Percentiles rank a stretch among this genome's conserved stretches.
Conservation (phyloP, 352 stramenopile genomes). For the Pythium sukuiense region DNA sequence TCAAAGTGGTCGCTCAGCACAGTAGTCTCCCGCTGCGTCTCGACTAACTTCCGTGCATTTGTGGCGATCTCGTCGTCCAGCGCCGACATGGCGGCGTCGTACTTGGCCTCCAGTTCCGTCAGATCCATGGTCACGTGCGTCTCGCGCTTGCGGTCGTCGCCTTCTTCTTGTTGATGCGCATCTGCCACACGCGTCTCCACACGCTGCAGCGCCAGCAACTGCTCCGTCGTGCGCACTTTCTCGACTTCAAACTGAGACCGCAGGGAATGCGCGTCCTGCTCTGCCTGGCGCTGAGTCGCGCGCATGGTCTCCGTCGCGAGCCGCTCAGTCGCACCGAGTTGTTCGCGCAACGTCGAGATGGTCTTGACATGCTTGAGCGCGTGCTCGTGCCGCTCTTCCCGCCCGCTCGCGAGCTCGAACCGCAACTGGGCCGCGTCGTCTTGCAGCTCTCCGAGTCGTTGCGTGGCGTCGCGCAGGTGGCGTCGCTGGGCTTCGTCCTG, state of each 20-base stretch:
- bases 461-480: conserved; percentile 43
- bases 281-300: conserved; percentile 35
- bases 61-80: conserved; percentile 45
- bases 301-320: conserved; percentile 38
- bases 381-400: conserved; percentile 33
- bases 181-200: conserved; percentile 37
- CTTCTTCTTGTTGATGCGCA: conserved; percentile 42
- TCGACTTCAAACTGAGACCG: conserved; percentile 41
- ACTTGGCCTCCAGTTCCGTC: conserved; percentile 43
- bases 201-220: conserved; percentile 33
- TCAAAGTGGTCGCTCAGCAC: conserved; percentile 44
- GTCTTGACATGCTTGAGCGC: conserved; percentile 34
- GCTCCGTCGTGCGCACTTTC: conserved; percentile 33
- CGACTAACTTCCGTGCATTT: conserved; percentile 32
- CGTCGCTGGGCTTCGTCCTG: conserved; percentile 44
- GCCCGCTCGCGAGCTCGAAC: conserved; percentile 54
- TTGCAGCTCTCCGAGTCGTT: conserved; percentile 59
- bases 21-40: conserved; percentile 33
- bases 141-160: conserved; percentile 51
- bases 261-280: conserved; percentile 47
- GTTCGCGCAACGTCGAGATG: conserved; percentile 40
- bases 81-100: conserved; percentile 49
- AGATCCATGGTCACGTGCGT: conserved; percentile 40
- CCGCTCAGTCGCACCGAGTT: conserved; percentile 48
- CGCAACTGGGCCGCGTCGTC: conserved; percentile 61